Percentiles rank a stretch among this genome's conserved stretches.
phyloP scores from a whole-genome alignment of 1,284 basidiomycete genomes.

The Boletus sp. region DNA sequence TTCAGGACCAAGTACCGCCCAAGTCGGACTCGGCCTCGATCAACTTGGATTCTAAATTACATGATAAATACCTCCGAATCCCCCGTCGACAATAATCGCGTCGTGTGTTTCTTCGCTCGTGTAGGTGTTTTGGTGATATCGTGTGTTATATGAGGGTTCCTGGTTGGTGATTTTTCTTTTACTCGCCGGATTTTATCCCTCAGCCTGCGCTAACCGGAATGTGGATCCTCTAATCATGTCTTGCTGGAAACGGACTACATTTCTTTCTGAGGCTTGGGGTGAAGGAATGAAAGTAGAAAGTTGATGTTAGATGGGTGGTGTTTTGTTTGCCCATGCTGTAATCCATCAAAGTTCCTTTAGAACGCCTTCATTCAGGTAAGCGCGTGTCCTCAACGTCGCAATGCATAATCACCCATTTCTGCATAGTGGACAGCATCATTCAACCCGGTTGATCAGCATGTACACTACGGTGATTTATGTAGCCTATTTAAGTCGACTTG shows the following conservation, averaged over 20 bases:
- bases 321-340: background rate
- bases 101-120: slow-evolving; percentile 18
- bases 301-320: background rate
- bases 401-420: too few relatives aligned
- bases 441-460: too few relatives aligned
- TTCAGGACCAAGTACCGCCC: slow-evolving; percentile 21
- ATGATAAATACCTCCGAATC: slow-evolving; percentile 17
- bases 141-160: background rate
- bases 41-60: slow-evolving; percentile 20
- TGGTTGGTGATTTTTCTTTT: background rate
- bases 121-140: background rate
- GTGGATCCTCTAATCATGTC: background rate
- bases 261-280: background rate
- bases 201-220: background rate
- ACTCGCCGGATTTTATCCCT: background rate
- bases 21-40: slow-evolving; percentile 19
- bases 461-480: too few relatives aligned
- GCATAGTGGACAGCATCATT: too few relatives aligned
- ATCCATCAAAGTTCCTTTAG: background rate
- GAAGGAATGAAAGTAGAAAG: background rate
- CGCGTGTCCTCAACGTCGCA: too few relatives aligned
- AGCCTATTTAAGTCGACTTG: too few relatives aligned
- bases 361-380: too few relatives aligned
- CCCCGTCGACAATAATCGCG: slow-evolving; percentile 19
- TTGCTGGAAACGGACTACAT: background rate